Evolutionary conservation across 116 monocot species (phyloP), one percentile per base, ranked within the genome.

Genomic region (Phalaenopsis hybrid): DNA sequence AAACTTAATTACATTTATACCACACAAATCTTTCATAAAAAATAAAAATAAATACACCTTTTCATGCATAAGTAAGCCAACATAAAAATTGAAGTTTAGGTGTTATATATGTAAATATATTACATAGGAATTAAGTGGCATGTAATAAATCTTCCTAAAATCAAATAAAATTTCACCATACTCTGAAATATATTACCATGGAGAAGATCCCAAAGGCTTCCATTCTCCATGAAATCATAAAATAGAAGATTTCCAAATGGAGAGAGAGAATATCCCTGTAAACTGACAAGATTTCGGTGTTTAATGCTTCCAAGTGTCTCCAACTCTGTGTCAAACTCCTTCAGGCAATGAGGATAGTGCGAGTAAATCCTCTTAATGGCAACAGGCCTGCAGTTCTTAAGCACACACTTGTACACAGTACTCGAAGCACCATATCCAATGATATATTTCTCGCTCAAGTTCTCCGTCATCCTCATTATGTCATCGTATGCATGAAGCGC

Each of bases 161-260:
- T 51, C 52, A 51, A 51, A 51, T 51, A 51, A 51, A 48, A 51
- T 13, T 51, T 51, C 52, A 51, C 2, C 52, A 51, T 12, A 2
- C 15, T 51, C 2, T 51, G 12, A 51, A 51, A 51, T 2, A 51
- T 51, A 23, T 37, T 84, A 97, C 97, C 97, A 85, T 98, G 97
- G 13, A 98, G 86, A 85, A 94, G 80, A 82, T 98, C 97, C 97
- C 97, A 98, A 10, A 98, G 97, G 79, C 97, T 98, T 17, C 97
- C 97, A 84, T 98, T 98, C 79, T 98, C 97, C 97, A 98, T 92
- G 85, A 94, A 98, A 37, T 98, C 97, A 75, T 98, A 98, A 84
- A 98, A 98, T 8, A 98, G 85, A 3, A 98, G 85, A 79, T 98
- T 94, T n/a, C 97, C 97, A 23, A 75, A 84, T 8, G 94, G 94